These are phyloP conservation scores for Thelonectria discophora DNA, from an alignment of 2,329 filamentous ascomycete genomes.

Conservation along the genomic window DNA sequence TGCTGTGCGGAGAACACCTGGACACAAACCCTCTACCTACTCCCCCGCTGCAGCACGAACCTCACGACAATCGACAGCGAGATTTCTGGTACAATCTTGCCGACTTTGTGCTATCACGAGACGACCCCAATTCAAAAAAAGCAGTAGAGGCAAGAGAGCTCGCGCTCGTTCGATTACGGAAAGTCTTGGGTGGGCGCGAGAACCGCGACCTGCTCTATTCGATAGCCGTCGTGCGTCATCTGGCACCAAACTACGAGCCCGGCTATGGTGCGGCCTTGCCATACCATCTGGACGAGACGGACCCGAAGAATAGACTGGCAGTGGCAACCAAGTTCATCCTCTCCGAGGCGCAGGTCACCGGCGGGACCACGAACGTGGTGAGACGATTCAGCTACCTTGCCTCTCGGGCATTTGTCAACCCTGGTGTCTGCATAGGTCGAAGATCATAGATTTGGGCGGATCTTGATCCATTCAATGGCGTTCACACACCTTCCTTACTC, in stretches of 20 bases:
- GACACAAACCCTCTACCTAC: conserved; percentile 63
- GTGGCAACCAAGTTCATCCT: conserved; percentile 76
- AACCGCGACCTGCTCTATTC: conserved; percentile 93
- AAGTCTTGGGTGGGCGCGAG: conserved; percentile 80
- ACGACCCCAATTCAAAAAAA: conserved; percentile 59
- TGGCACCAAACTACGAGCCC: conserved; percentile 71
- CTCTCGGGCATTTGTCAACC: conserved; percentile 65
- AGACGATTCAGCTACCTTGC: conserved; percentile 76
- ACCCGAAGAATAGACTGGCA: conserved; percentile 71
- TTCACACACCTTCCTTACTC: conserved; percentile 13
- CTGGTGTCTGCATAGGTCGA: conserved; percentile 58
- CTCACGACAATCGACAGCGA: conserved; percentile 68
- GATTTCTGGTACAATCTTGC: conserved; percentile 87
- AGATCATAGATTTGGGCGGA: conserved; percentile 26
- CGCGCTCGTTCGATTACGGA: conserved; percentile 71
- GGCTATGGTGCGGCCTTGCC: conserved; percentile 65
- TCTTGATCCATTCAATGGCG: background rate
- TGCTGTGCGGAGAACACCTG: conserved; percentile 78
- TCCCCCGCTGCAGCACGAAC: conserved; percentile 60
- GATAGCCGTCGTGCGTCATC: conserved; percentile 80
- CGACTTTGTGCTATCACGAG: conserved; percentile 67
- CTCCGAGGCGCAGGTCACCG: conserved; percentile 67
- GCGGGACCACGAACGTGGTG: conserved; percentile 79
- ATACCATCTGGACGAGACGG: conserved; percentile 71
- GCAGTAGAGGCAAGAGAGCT: conserved; percentile 67